These are phyloP conservation scores for Cystobasidiaceae sp. DNA, from an alignment of 1,284 basidiomycete genomes.

Conservation along the genomic window DNA sequence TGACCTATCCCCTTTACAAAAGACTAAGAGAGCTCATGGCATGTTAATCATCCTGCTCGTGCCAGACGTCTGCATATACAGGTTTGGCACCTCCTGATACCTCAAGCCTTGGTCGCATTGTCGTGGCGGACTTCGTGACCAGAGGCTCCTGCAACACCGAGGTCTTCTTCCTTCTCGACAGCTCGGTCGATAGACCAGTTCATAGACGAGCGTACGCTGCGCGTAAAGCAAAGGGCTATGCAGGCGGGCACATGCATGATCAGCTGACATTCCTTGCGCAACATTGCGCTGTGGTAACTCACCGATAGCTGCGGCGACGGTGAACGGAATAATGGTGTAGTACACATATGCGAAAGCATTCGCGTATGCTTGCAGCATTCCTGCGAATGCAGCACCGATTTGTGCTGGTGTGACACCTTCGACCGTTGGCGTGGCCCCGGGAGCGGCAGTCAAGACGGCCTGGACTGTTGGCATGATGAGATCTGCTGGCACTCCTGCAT, in stretches of 20 bases:
- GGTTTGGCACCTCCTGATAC: too few relatives aligned
- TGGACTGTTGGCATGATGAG: neutral
- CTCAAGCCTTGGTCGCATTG: neutral
- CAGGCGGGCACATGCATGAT: neutral
- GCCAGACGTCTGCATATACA: too few relatives aligned
- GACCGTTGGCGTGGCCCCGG: neutral
- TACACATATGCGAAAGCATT: conserved; percentile 14
- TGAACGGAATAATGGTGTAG: conserved; percentile 10
- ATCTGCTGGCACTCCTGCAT: neutral
- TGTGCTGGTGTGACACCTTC: neutral
- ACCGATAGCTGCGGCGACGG: conserved; percentile 1
- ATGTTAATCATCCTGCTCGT: too few relatives aligned
- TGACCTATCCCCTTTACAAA: too few relatives aligned
- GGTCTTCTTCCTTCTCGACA: neutral
- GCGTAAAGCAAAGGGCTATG: neutral
- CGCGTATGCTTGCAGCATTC: conserved; percentile 1
- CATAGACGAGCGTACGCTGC: neutral
- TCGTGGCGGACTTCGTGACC: neutral
- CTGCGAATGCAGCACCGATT: neutral
- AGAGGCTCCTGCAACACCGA: neutral
- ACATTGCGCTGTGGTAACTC: too few relatives aligned
- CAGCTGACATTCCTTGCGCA: neutral
- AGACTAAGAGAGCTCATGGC: too few relatives aligned
- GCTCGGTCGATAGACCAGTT: conserved; percentile 14
- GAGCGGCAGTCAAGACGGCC: neutral